Percentiles rank a stretch among this genome's conserved stretches.
phyloP scores from a whole-genome alignment of 805 yeast genomes.

The Kuraishia hungarica region DNA sequence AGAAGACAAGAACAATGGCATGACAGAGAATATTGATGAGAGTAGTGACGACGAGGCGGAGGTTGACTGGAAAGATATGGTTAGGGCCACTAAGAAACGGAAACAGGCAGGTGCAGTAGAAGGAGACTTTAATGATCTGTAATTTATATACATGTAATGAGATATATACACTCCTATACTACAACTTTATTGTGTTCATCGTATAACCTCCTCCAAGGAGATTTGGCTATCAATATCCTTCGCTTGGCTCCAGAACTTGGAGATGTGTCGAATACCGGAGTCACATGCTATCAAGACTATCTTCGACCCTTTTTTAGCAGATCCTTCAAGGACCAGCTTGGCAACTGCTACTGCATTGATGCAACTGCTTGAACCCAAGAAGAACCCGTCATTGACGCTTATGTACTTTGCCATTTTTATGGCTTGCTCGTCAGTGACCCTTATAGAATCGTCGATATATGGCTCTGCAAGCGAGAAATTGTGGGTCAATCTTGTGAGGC shows the following conservation, averaged over 20 bases:
- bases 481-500: conserved; percentile 77
- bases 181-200: not conserved
- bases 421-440: conserved; percentile 78
- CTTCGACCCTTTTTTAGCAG: conserved; percentile 47
- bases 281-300: conserved; percentile 89
- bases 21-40: conserved; percentile 34
- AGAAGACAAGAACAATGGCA: conserved; percentile 43
- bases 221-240: conserved; percentile 26
- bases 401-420: conserved; percentile 80
- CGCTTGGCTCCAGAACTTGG: conserved; percentile 86
- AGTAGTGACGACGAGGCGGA: conserved; percentile 32
- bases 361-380: conserved; percentile 91
- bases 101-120: conserved; percentile 35
- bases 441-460: conserved; percentile 66
- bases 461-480: conserved; percentile 69
- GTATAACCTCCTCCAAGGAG: conserved; percentile 29
- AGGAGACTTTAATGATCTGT: conserved; percentile 57
- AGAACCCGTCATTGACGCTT: conserved; percentile 78
- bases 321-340: conserved; percentile 34
- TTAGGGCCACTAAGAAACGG: conserved; percentile 54
- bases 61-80: conserved; percentile 84
- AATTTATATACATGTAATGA: conserved; percentile 2
- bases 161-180: too few species aligned
- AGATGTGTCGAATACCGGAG: conserved; percentile 81
- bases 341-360: conserved; percentile 89